A percentile compares a stretch with the other conserved stretches of the same genome.
These are phyloP conservation scores for Hymenoscyphus fraxineus DNA, from an alignment of 2,329 filamentous ascomycete genomes.

Conservation along the genomic window DNA sequence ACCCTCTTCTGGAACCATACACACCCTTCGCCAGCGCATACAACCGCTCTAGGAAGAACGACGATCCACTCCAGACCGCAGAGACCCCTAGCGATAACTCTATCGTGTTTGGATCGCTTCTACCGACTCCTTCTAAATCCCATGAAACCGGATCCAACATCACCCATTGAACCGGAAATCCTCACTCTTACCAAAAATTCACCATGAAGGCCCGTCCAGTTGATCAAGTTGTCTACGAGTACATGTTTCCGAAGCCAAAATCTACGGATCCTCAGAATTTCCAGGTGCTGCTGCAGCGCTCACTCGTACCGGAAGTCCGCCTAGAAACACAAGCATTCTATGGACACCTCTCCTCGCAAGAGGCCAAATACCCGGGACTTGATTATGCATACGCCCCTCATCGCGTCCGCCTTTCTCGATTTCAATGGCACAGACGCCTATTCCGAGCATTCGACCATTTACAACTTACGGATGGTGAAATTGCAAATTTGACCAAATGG, in stretches of 20 bases:
- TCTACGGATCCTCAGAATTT: conserved; percentile 68
- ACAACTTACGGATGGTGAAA: conserved; percentile 65
- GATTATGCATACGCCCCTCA: conserved; percentile 73
- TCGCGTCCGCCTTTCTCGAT: conserved; percentile 72
- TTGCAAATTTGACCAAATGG: conserved; percentile 71
- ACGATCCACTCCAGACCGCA: neutral
- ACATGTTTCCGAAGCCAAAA: conserved; percentile 67
- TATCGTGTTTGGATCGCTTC: conserved; percentile 14
- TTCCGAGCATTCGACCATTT: conserved; percentile 73
- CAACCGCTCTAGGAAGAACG: neutral
- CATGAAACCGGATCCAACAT: conserved; percentile 11
- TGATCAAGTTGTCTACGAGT: conserved; percentile 69
- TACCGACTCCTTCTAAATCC: conserved; percentile 13
- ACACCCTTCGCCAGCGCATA: neutral
- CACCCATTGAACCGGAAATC: conserved; percentile 1
- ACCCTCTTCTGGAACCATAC: neutral
- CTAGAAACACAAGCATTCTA: conserved; percentile 72
- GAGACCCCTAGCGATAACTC: neutral
- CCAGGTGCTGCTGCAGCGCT: conserved; percentile 63
- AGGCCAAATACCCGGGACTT: conserved; percentile 77
- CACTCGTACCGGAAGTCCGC: conserved; percentile 70
- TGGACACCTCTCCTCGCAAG: conserved; percentile 72
- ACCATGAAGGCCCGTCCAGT: conserved; percentile 69
- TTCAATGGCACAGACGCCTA: conserved; percentile 70
- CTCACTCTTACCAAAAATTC: conserved; percentile 12